Percentiles rank a stretch among this genome's conserved stretches.
These are phyloP conservation scores for Purshia tridentata DNA, from an alignment of 306 rosid species.

Conservation along the genomic window DNA sequence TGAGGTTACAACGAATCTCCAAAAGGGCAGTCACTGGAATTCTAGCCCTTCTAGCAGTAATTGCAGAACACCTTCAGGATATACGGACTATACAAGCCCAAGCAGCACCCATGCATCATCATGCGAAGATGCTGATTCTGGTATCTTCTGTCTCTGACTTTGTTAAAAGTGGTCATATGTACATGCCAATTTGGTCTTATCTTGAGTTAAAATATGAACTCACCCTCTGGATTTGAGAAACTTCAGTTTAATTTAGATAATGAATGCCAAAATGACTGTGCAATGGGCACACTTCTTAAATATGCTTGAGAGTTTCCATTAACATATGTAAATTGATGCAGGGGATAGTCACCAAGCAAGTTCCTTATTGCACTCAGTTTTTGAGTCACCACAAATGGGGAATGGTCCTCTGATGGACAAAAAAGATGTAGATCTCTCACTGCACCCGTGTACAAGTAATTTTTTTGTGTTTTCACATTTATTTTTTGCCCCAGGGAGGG, in stretches of 20 bases:
- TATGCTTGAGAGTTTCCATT: slow-evolving; percentile 11
- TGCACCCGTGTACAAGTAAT: slow-evolving; percentile 37
- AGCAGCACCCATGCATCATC: slow-evolving; percentile 58
- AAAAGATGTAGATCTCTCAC: slow-evolving; percentile 33
- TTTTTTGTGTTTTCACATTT: background rate
- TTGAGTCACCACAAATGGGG: slow-evolving; percentile 32
- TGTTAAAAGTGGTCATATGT: slow-evolving; percentile 23
- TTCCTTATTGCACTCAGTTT: slow-evolving; percentile 40
- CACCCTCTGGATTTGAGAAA: background rate
- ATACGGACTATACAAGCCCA: slow-evolving; percentile 68
- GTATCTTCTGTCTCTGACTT: slow-evolving; percentile 41
- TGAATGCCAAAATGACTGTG: background rate
- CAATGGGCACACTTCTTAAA: background rate
- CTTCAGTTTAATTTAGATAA: background rate
- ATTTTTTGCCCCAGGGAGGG: background rate
- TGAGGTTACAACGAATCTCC: slow-evolving; percentile 52
- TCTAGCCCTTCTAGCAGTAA: slow-evolving; percentile 49
- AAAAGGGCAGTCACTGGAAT: slow-evolving; percentile 44
- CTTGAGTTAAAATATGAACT: background rate
- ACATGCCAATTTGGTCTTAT: slow-evolving; percentile 14
- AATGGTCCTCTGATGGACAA: slow-evolving; percentile 38
- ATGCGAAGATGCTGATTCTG: slow-evolving; percentile 87
- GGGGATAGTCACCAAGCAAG: slow-evolving; percentile 53
- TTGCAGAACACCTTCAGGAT: slow-evolving; percentile 52
- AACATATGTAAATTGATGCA: slow-evolving; percentile 28